Base-by-base conservation (phyloP, 2,329 filamentous ascomycete species). In the Rhynchosporium secalis region DNA sequence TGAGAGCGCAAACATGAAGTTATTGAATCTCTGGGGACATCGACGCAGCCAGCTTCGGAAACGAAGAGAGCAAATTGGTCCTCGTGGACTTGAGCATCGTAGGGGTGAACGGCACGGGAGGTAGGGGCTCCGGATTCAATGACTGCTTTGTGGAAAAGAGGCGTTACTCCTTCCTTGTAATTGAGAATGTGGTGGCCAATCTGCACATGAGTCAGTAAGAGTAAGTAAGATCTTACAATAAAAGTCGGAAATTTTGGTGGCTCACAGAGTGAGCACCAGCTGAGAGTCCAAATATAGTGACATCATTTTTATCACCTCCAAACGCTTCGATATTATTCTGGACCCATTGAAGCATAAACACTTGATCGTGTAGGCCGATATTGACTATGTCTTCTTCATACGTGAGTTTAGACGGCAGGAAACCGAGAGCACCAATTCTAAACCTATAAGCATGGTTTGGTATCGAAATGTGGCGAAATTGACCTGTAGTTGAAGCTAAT, bases 101-200 rank as follows among this genome's bases (percentile, higher is more conserved):
- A 78, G 49, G 77, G 72, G 57, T 81, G 76, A 7, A 85, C 79
- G 13, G 82, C 80, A 15, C 83, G 80, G 8, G 82, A 81, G 0
- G 79, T 81, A 15, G 82, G 72, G 0, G 78, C 80, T 26, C 83
- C 83, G 4, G 82, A 85, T 66, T 85, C 82, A 31, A 85, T 75
- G 56, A 86, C 82, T 12, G 79, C 80, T 65, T 79, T 80, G 66
- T 77, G 74, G 67, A 85, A 82, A 63, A 79, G 77, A 29, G 76
- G 60, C 48, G 65, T 20, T 1, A 63, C 20, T 20, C 75, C 72
- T 51, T 78, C 74, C 43, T 76, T 69, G 66, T 80, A 77, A 56
- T 70, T 70, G 69, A 88, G 82, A n/a, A 90, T 75, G 68, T 89
- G 86, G 70, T 90, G 87, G 4, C 86, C 87, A 68, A 88, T 83